Percentiles rank a stretch among this genome's conserved stretches.
Conservation (phyloP, 164 flowering plant genomes). For the Stephania yunnanensis region DNA sequence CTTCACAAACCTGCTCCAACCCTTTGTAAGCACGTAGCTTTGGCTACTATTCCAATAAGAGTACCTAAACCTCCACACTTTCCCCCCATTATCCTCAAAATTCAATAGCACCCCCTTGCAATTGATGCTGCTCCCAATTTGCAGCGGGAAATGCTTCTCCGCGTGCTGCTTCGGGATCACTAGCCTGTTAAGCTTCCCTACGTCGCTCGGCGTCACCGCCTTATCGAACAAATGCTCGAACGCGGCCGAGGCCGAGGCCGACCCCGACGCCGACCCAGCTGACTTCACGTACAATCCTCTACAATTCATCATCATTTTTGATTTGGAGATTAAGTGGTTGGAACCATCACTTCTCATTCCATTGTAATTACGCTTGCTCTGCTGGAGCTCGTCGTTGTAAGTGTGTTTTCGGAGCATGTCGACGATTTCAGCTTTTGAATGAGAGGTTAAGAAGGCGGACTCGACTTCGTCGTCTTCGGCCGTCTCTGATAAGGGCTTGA, state of each 20-base stretch:
- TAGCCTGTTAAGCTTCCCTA: slow-evolving; percentile 84
- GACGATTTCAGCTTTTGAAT: slow-evolving; percentile 80
- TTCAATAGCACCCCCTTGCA: slow-evolving; percentile 58
- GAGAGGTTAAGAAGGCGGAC: slow-evolving; percentile 48
- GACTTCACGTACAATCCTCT: slow-evolving; percentile 6
- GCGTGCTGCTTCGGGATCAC: slow-evolving; percentile 96
- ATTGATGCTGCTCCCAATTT: slow-evolving; percentile 21
- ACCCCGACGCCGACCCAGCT: slow-evolving; percentile 4
- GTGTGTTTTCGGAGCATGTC: slow-evolving; percentile 93
- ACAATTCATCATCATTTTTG: not conserved
- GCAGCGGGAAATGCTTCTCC: slow-evolving; percentile 76
- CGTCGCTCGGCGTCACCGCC: slow-evolving; percentile 92
- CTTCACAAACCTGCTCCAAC: slow-evolving; percentile 91
- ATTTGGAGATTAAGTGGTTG: too few relatives aligned
- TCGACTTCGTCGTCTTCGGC: slow-evolving; percentile 36
- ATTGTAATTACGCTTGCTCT: slow-evolving; percentile 39
- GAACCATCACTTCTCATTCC: not conserved
- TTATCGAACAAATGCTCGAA: slow-evolving; percentile 73
- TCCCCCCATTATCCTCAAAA: slow-evolving; percentile 62
- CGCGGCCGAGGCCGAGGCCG: slow-evolving; percentile 13
- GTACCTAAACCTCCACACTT: slow-evolving; percentile 87
- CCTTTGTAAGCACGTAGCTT: slow-evolving; percentile 84
- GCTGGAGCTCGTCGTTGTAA: slow-evolving; percentile 74
- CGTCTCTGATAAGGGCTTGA: slow-evolving; percentile 39
- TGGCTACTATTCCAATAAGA: slow-evolving; percentile 95